Percentiles rank a stretch among this genome's conserved stretches.
Evolutionary conservation across 441 rosid species (phyloP).

Genomic region (Flueggea neowawraea): DNA sequence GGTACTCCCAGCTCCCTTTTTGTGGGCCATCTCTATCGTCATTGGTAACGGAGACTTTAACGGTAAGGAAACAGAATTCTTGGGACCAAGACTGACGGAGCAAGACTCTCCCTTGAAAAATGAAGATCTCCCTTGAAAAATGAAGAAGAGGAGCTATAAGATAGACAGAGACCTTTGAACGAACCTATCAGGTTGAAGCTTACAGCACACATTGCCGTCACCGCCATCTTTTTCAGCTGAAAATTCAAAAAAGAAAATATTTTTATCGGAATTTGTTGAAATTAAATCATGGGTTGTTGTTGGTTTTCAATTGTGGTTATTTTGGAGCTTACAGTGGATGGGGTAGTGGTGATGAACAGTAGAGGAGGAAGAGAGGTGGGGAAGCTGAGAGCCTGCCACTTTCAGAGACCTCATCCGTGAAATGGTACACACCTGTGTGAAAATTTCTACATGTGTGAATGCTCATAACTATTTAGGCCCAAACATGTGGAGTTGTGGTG

Average conservation of each 20-base stretch:
- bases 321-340: background rate
- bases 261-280: too few species aligned
- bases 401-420: too few species aligned
- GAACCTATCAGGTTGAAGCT: slow-evolving; percentile 50
- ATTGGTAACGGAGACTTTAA: slow-evolving; percentile 43
- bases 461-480: too few species aligned
- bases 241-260: background rate
- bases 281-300: too few species aligned
- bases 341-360: too few species aligned
- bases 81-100: slow-evolving; percentile 19
- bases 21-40: slow-evolving; percentile 86
- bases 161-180: slow-evolving; percentile 60
- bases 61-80: slow-evolving; percentile 40
- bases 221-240: slow-evolving; percentile 9
- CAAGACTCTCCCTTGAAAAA: slow-evolving; percentile 50
- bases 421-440: too few species aligned
- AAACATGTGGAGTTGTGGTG: too few species aligned
- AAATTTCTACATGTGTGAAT: too few species aligned
- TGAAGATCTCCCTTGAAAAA: slow-evolving; percentile 60
- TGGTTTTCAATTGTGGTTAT: too few species aligned
- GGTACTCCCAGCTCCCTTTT: slow-evolving; percentile 97
- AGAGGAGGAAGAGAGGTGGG: background rate
- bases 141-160: slow-evolving; percentile 46
- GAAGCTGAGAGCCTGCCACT: background rate
- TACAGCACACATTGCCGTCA: slow-evolving; percentile 41